These are phyloP conservation scores for Tetraselmis chui DNA, from an alignment of 139 green algal genomes.

Conservation along the genomic window DNA sequence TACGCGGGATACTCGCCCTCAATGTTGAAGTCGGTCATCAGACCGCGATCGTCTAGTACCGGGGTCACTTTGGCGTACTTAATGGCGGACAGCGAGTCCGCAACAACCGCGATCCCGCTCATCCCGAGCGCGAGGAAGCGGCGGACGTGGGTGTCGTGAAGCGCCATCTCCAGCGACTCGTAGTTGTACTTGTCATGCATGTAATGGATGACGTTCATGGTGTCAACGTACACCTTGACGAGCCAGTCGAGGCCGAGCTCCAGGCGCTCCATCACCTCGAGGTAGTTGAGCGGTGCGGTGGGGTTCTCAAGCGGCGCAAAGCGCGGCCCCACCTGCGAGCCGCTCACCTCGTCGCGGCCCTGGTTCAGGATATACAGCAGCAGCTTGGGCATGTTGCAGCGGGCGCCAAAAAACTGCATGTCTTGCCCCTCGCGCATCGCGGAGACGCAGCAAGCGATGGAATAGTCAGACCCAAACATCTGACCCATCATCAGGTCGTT, in stretches of 20 bases:
- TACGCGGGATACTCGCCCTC: constrained; percentile 65
- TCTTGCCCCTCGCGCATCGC: constrained; percentile 67
- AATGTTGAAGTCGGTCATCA: constrained; percentile 49
- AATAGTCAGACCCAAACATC: constrained; percentile 59
- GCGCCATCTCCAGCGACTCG: constrained; percentile 62
- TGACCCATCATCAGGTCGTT: constrained; percentile 55
- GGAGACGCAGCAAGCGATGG: constrained; percentile 69
- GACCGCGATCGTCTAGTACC: constrained; percentile 35
- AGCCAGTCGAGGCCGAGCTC: constrained; percentile 67
- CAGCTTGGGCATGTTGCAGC: constrained; percentile 67
- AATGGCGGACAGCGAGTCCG: constrained; percentile 66
- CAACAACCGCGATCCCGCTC: constrained; percentile 53
- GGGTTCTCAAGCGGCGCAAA: constrained; percentile 28
- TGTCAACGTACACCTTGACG: constrained; percentile 56
- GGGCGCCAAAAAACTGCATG: constrained; percentile 69
- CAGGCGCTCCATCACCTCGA: constrained; percentile 44
- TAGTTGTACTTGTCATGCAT: constrained; percentile 75
- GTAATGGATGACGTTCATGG: constrained; percentile 65
- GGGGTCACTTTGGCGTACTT: constrained; percentile 63
- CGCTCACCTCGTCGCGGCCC: constrained; percentile 58
- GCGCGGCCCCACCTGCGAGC: constrained; percentile 41
- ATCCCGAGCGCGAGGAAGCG: constrained; percentile 63
- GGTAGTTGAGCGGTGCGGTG: constrained; percentile 45
- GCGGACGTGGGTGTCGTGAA: constrained; percentile 65
- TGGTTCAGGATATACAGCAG: constrained; percentile 62